phyloP scores from a whole-genome alignment of 140 eudicot genomes.

The Erigeron philadelphicus region DNA sequence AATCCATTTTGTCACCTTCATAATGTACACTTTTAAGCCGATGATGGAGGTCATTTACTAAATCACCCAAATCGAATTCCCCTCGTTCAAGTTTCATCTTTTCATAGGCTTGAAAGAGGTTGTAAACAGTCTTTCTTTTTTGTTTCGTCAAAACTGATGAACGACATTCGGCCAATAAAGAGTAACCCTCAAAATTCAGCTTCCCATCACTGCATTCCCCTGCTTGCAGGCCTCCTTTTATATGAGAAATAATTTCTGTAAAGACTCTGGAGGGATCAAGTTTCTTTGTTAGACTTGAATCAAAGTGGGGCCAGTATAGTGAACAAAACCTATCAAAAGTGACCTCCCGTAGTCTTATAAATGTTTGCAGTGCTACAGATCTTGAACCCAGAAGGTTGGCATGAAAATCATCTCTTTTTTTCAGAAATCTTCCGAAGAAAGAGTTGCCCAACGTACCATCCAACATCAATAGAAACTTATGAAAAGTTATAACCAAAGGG shows the following conservation, averaged over 20 bases:
- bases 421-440: slow-evolving; percentile 48
- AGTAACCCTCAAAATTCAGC: slow-evolving; percentile 35
- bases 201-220: slow-evolving; percentile 33
- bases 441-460: slow-evolving; percentile 52
- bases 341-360: slow-evolving; percentile 58
- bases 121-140: slow-evolving; percentile 41
- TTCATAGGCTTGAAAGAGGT: slow-evolving; percentile 55
- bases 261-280: slow-evolving; percentile 63
- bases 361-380: slow-evolving; percentile 51
- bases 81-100: slow-evolving; percentile 45
- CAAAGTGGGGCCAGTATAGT: slow-evolving; percentile 69
- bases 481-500: slow-evolving; percentile 60
- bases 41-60: slow-evolving; percentile 63
- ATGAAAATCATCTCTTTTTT: slow-evolving; percentile 19
- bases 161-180: slow-evolving; percentile 39
- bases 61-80: slow-evolving; percentile 67
- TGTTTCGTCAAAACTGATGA: slow-evolving; percentile 39
- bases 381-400: slow-evolving; percentile 27
- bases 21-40: slow-evolving; percentile 38
- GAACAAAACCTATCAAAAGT: slow-evolving; percentile 53
- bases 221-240: slow-evolving; percentile 63
- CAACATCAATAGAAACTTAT: slow-evolving; percentile 58
- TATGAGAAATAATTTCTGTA: slow-evolving; percentile 66
- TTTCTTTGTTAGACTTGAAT: slow-evolving; percentile 36
- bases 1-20: slow-evolving; percentile 54